These are phyloP conservation scores for Cladorrhinum samala DNA, from an alignment of 495 filamentous ascomycete genomes.

Conservation along the genomic window DNA sequence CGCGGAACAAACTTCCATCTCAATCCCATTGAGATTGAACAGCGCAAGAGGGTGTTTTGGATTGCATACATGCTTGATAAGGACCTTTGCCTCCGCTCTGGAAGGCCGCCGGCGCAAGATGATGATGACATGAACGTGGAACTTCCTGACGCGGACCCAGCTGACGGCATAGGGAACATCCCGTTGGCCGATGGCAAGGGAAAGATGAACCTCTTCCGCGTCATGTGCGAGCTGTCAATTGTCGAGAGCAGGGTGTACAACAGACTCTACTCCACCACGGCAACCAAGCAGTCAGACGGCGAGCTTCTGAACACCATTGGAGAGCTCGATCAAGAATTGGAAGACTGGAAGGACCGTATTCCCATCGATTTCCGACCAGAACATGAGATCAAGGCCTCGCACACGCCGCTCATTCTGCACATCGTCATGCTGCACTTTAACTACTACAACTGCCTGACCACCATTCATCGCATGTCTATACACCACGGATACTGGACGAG, in stretches of 20 bases:
- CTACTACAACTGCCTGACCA: slow-evolving; percentile 97
- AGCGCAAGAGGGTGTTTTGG: slow-evolving; percentile 96
- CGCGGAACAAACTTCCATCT: slow-evolving; percentile 84
- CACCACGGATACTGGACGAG: slow-evolving; percentile 99
- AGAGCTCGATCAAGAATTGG: slow-evolving; percentile 85
- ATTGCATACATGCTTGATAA: slow-evolving; percentile 95
- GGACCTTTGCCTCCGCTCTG: slow-evolving; percentile 88
- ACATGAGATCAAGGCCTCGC: slow-evolving; percentile 83
- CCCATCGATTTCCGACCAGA: slow-evolving; percentile 92
- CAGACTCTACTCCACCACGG: slow-evolving; percentile 86
- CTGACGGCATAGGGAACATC: slow-evolving; percentile 89
- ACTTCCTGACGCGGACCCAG: slow-evolving; percentile 82
- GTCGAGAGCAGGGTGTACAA: slow-evolving; percentile 95
- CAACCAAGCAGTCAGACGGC: slow-evolving; percentile 84
- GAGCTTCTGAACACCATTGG: slow-evolving; percentile 94
- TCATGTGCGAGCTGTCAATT: slow-evolving; percentile 83
- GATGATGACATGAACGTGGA: slow-evolving; percentile 99
- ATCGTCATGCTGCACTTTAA: slow-evolving; percentile 90
- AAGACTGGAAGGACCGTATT: slow-evolving; percentile 94
- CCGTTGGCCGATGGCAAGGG: slow-evolving; percentile 83
- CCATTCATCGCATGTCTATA: slow-evolving; percentile 96
- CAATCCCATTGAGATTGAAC: slow-evolving; percentile 85
- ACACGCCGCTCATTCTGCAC: slow-evolving; percentile 85
- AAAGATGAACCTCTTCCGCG: slow-evolving; percentile 88
- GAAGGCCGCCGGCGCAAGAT: slow-evolving; percentile 88